These are phyloP conservation scores for Gossypium arboreum DNA, from an alignment of 345 rosid species.

Conservation along the genomic window DNA sequence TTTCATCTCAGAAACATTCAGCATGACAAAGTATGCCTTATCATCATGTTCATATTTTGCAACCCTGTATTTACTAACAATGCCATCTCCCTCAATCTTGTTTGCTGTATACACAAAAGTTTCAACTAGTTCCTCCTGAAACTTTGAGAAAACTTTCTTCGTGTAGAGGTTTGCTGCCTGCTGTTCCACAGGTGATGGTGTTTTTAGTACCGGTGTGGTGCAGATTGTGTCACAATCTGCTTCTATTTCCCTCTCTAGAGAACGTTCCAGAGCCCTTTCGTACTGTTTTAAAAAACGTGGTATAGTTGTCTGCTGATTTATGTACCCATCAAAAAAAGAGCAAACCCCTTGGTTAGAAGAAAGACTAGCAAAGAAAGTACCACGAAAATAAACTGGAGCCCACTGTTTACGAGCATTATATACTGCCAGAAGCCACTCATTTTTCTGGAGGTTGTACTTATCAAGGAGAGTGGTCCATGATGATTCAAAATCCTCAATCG, in stretches of 20 bases:
- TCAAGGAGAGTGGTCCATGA: constrained; percentile 50
- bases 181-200: constrained; percentile 73
- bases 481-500: constrained; percentile 59
- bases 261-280: constrained; percentile 55
- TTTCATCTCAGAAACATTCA: constrained; percentile 41
- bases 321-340: constrained; percentile 60
- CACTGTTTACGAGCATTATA: constrained; percentile 59
- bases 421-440: constrained; percentile 64
- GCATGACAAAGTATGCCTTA: constrained; percentile 47
- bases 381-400: constrained; percentile 72
- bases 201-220: constrained; percentile 48
- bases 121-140: constrained; percentile 72
- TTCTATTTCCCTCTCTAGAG: constrained; percentile 57
- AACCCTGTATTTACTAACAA: constrained; percentile 44
- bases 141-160: constrained; percentile 53
- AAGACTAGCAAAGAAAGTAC: constrained; percentile 56
- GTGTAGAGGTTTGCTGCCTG: constrained; percentile 63
- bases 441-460: constrained; percentile 45
- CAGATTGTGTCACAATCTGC: constrained; percentile 58
- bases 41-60: constrained; percentile 59
- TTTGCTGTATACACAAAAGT: constrained; percentile 64
- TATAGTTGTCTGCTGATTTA: constrained; percentile 56
- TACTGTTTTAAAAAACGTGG: constrained; percentile 56
- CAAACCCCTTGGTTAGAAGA: constrained; percentile 52
- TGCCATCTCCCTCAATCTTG: constrained; percentile 50